Conservation (phyloP, 202 grass and related monocot species). For the Panicum virgatum region DNA sequence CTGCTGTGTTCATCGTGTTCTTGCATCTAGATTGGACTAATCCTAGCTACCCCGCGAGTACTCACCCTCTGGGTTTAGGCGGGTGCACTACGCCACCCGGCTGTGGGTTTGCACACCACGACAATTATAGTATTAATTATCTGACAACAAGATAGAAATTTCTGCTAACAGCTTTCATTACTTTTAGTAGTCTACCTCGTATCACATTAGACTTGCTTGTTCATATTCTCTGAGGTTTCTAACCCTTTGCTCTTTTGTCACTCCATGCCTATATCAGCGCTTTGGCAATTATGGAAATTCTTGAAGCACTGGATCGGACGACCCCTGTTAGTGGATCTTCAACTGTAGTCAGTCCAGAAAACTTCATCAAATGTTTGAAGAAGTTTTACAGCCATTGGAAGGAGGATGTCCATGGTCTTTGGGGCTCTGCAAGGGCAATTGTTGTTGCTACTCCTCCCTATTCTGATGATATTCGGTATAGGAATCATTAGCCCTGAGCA, state of each 20-base stretch:
- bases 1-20: too few relatives aligned
- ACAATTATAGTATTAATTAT: background rate
- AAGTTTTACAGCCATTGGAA: conserved; percentile 63
- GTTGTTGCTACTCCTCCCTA: conserved; percentile 63
- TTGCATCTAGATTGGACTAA: too few relatives aligned
- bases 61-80: too few relatives aligned
- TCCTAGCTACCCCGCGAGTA: too few relatives aligned
- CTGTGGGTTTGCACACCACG: too few relatives aligned
- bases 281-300: conserved; percentile 28
- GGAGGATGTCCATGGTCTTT: conserved; percentile 45
- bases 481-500: conserved; percentile 65
- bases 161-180: background rate
- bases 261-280: background rate
- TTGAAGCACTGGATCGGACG: conserved; percentile 24
- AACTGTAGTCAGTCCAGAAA: conserved; percentile 49
- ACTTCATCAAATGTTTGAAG: conserved; percentile 57
- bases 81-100: too few relatives aligned
- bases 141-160: background rate
- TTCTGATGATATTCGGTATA: conserved; percentile 74
- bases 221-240: background rate
- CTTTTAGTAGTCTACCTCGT: background rate
- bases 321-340: conserved; percentile 11
- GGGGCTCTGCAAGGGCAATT: conserved; percentile 62
- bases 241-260: background rate
- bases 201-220: background rate